These are phyloP conservation scores for Rosa hybrid DNA, from an alignment of 331 rosid genomes.

Conservation along the genomic window DNA sequence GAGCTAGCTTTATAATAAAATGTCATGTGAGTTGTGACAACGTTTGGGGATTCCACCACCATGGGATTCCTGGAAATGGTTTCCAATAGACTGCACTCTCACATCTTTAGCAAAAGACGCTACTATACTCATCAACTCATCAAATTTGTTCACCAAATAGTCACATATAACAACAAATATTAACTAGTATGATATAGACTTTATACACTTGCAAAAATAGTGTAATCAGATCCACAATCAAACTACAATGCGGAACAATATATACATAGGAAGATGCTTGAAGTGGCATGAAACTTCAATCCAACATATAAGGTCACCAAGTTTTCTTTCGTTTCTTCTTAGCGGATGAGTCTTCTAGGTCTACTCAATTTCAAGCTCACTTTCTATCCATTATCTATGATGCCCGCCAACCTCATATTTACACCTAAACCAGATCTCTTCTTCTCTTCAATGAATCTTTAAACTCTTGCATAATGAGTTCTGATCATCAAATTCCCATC, in stretches of 20 bases:
- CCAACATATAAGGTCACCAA: no score
- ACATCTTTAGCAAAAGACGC: background rate
- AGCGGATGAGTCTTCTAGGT: constrained; percentile 12
- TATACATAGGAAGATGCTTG: constrained; percentile 14
- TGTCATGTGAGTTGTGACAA: background rate
- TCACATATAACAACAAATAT: no score
- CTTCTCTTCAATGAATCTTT: constrained; percentile 32
- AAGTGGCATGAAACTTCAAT: constrained; percentile 11
- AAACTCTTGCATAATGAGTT: constrained; percentile 25
- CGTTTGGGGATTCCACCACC: background rate
- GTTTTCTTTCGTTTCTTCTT: no score
- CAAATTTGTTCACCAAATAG: background rate
- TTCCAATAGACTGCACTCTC: background rate
- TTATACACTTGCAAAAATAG: background rate
- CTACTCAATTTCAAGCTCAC: constrained; percentile 46
- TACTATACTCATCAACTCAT: background rate
- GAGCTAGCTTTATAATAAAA: background rate
- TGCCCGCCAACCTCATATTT: constrained; percentile 19
- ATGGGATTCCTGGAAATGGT: background rate
- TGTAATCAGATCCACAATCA: no score
- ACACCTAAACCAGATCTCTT: constrained; percentile 19
- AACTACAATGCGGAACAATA: background rate
- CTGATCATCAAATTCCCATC: constrained; percentile 19
- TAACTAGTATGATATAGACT: background rate
- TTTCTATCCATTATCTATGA: constrained; percentile 35